Evolutionary conservation across 2,329 filamentous ascomycete species (phyloP).

Genomic region (Lasiodiplodia citricola): DNA sequence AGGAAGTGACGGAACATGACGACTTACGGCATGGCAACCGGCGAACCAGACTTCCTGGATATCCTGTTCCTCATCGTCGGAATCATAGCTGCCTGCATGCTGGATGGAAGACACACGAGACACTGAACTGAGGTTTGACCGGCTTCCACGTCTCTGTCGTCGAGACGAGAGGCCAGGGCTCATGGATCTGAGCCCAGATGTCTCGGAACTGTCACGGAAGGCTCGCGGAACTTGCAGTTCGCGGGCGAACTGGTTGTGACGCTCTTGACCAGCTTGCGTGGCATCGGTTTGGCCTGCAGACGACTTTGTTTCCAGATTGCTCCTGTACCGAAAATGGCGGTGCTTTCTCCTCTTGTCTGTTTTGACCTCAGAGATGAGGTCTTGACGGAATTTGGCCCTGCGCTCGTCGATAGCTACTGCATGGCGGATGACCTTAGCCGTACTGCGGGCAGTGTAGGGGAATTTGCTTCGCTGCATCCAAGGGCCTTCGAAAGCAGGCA

Average conservation of each 20-base stretch:
- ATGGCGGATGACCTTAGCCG: constrained; percentile 67
- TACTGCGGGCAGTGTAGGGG: constrained; percentile 65
- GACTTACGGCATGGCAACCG: constrained; percentile 68
- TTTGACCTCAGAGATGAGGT: constrained; percentile 62
- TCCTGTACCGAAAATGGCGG: constrained; percentile 29
- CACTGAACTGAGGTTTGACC: constrained; percentile 7
- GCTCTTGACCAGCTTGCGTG: background rate
- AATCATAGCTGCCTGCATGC: constrained; percentile 33
- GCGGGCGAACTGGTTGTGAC: constrained; percentile 19
- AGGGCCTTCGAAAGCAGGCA: constrained; percentile 74
- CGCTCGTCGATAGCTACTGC: constrained; percentile 74
- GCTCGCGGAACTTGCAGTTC: constrained; percentile 17
- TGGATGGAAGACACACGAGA: constrained; percentile 1
- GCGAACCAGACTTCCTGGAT: constrained; percentile 83
- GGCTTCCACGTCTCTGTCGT: constrained; percentile 24
- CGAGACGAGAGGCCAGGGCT: constrained; percentile 38
- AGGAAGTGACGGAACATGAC: too few relatives aligned
- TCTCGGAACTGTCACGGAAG: constrained; percentile 42
- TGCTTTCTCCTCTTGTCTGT: constrained; percentile 36
- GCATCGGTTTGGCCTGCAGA: background rate
- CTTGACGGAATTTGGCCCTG: constrained; percentile 73
- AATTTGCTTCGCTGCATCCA: constrained; percentile 83
- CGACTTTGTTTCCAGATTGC: background rate
- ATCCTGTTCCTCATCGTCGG: constrained; percentile 65
- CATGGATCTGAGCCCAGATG: constrained; percentile 38